Base-by-base conservation (phyloP, 345 rosid genomes). In the Hevea brasiliensis region DNA sequence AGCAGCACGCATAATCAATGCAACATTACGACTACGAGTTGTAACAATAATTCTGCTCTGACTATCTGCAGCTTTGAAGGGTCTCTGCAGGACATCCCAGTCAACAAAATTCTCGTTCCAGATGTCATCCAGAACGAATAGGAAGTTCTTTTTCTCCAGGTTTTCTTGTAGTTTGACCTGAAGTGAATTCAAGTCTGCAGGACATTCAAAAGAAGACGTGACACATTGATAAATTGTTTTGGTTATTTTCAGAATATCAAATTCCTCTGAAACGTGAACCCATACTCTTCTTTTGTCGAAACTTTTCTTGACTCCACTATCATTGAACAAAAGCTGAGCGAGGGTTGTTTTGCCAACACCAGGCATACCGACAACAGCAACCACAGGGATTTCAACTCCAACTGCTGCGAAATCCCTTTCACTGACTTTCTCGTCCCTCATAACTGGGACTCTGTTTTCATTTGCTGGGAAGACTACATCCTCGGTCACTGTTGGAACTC, bases 41-140 rank as follows among this genome's bases (percentile, higher is more conserved):
- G 82, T 79, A 29, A 79, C 55, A 32, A 79, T 32, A 37, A 79
- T 59, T 47, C 54, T 74, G 44, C 82, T 79, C 15, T 74, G 72
- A 21, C 3, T 0, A 6, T 42, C 61, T 0, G 67, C 75, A 1
- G 21, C 61, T 27, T 17, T 65, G 21, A 74, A 61, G 12, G 74
- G 61, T 10, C 1, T 40, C n/a, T 59, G 27, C 23, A 78, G 48
- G 3, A 15, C 23, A 18, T 26, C 23, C 81, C 78, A 74, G 0
- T 45, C 13, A 26, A 42, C 32, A 13, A n/a, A 24, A 8, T 47
- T 26, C 3, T 69, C 72, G 3, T 29, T 68, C 78, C 81, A 79
- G 37, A 69, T 47, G 54, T 79, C 75, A 64, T 79, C 81, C 14
- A 79, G 54, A 21, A 74, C 70, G 24, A 79, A 64, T 24, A 72